These are phyloP conservation scores for Salix brachista DNA, from an alignment of 345 rosid genomes.

Conservation along the genomic window DNA sequence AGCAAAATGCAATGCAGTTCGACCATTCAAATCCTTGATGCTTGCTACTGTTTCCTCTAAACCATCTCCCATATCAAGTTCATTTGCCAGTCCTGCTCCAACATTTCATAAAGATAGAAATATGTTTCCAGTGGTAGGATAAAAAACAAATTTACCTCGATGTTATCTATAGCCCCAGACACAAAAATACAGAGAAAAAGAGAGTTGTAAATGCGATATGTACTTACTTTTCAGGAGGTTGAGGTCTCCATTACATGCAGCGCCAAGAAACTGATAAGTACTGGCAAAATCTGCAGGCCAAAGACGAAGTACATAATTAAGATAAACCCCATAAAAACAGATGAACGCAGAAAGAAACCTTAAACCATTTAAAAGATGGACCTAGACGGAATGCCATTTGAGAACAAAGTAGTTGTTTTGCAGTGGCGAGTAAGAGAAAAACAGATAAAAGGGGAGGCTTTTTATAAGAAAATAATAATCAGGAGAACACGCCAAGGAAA, in stretches of 20 bases:
- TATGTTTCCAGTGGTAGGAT: too few species aligned
- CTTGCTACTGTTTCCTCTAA: background rate
- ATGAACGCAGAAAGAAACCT: too few species aligned
- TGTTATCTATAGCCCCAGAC: too few species aligned
- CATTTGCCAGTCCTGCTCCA: background rate
- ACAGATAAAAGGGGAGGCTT: too few species aligned
- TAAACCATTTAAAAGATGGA: too few species aligned
- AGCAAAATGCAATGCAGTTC: constrained; percentile 16
- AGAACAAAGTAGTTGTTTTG: background rate
- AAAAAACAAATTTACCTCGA: too few species aligned
- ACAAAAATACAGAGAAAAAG: too few species aligned
- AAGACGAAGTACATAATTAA: background rate
- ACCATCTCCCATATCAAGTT: background rate
- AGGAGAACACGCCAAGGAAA: too few species aligned
- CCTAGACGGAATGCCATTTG: background rate
- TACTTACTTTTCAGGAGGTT: background rate
- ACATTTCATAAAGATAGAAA: background rate
- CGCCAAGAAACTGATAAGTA: background rate
- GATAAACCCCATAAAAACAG: background rate
- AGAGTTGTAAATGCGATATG: too few species aligned
- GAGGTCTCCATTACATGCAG: background rate
- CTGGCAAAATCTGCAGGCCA: background rate
- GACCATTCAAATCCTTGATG: background rate
- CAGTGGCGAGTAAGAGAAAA: too few species aligned
- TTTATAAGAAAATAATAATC: too few species aligned